Evolutionary conservation across 805 yeast genomes (phyloP), one percentile per base, ranked within the genome.

Genomic region (Ogataea wickerhamii): DNA sequence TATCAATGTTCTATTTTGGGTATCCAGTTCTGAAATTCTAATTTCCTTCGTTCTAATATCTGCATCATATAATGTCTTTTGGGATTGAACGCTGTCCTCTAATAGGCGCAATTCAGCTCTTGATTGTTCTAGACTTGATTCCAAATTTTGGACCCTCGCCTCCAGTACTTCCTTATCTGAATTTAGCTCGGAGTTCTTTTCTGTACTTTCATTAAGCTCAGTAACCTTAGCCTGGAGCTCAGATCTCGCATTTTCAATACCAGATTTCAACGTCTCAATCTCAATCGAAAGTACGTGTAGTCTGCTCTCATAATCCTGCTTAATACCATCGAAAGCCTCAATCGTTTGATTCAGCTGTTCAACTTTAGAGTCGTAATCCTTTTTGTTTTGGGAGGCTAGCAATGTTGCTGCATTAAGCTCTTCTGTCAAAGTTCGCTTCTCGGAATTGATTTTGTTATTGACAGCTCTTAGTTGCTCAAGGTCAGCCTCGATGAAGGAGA

Each of bases 1-100:
- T 42, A 81, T 71, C 13, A 87, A 63, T 4, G 85, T 66, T 34
- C 74, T 67, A 54, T 86, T 84, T 55, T 86, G 94, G n/a, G 75
- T 67, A 11, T 74, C 65, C 26, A 85, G 60, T 36, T 80, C 88
- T 17, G 73, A 69, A 18, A 74, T 52, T 43, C 78, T 73, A 3
- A 60, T 48, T 17, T 67, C 68, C 6, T 73, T 61, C 17, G 56
- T 46, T n/a, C 62, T 67, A 31, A 82, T 52, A 37, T 77, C 76
- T 29, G 68, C 71, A 38, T 73, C 77, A 19, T 69, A 58, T 1
- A 59, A 56, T 2, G 51, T 29, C 48, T 60, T 68, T 49, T 74
- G 75, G 3, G 62, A 32, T 3, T 63, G 66, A 78, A 80, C 74
- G 34, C 68, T 66, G 19, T 63, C 60, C 38, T 69, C 68, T 6